Evolutionary conservation across 768 basidiomycete genomes (phyloP), one percentile per base, ranked within the genome.

Genomic region (Erythrobasidium yunnanense): DNA sequence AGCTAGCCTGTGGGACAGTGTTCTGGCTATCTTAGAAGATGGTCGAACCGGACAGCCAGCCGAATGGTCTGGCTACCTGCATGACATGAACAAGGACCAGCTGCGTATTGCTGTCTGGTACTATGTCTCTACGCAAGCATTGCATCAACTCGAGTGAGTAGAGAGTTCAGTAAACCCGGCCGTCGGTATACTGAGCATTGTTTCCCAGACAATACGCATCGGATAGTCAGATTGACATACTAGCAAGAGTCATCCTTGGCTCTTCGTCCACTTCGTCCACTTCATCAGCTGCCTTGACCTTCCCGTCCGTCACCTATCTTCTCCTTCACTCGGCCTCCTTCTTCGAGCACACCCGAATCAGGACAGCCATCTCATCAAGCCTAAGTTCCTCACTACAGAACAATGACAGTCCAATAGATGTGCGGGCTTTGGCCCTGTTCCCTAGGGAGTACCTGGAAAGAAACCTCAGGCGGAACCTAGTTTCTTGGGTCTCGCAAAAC

Each of bases 371-470:
- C 38, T 11, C 38, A n/a, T 11, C 38, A n/a, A 42, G n/a, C n/a
- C 38, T 42, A 11, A 11, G 11, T 42, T 42, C 38, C 11, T 11
- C 38, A 42, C n/a, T n/a, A n/a, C n/a, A n/a, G n/a, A n/a, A n/a
- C n/a, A 42, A 42, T 11, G 38, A 42, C 38, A n/a, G 11, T n/a
- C n/a, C 38, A 27, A 27, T 25, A 5, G 27, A 58, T 47, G 30
- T 63, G 27, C 22, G 32, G n/a, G 30, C 49, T 6, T 49, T 63
- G 4, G 5, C 20, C 47, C 49, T 63, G 11, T 23, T 63, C 18
- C 60, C 60, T 7, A n/a, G 11, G 22, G 49, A 49, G 17, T 63
- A 63, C 30, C 60, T 63, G 45, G 47, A 63, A 18, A 25, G 60
- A 51, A 25, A 4, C 20, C 20, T 63, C 3, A 11, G 25, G 27